Evolutionary conservation across 192 early-diverging fungal species (phyloP).

Genomic region (Lunasporangiospora selenospora): DNA sequence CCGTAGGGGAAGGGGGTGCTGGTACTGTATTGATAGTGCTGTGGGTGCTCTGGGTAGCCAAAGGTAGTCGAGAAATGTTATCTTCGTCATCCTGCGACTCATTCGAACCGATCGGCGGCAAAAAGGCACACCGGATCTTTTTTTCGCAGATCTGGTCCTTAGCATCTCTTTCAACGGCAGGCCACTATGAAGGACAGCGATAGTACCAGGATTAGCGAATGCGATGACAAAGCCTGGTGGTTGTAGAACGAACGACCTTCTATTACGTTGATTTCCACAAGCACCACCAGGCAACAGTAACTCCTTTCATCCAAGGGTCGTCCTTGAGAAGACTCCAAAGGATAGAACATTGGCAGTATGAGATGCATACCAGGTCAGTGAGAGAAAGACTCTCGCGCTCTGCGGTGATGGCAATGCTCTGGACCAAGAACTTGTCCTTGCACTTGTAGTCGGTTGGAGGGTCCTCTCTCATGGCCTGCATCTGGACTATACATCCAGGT

Average conservation of each 20-base stretch:
- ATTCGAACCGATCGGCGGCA: slow-evolving; percentile 40
- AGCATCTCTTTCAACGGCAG: slow-evolving; percentile 64
- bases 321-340: not conserved
- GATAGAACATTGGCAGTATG: too few species aligned
- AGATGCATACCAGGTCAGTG: slow-evolving; percentile 68
- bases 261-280: not conserved
- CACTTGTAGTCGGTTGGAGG: slow-evolving; percentile 79
- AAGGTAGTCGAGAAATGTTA: slow-evolving; percentile 9
- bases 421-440: slow-evolving; percentile 98
- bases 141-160: slow-evolving; percentile 70
- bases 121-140: slow-evolving; percentile 71
- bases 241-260: not conserved
- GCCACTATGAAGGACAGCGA: slow-evolving; percentile 55
- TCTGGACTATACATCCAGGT: slow-evolving; percentile 80
- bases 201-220: not conserved
- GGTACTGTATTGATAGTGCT: slow-evolving; percentile 6
- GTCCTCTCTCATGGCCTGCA: slow-evolving; percentile 90
- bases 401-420: slow-evolving; percentile 79
- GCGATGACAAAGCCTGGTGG: not conserved
- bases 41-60: slow-evolving; percentile 16
- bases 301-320: not conserved
- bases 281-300: not conserved
- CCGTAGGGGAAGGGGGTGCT: slow-evolving; percentile 25
- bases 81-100: slow-evolving; percentile 28
- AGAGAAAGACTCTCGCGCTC: slow-evolving; percentile 69